Conservation (phyloP, 2,329 filamentous ascomycete genomes). For the Sporothrix dimorphospora region DNA sequence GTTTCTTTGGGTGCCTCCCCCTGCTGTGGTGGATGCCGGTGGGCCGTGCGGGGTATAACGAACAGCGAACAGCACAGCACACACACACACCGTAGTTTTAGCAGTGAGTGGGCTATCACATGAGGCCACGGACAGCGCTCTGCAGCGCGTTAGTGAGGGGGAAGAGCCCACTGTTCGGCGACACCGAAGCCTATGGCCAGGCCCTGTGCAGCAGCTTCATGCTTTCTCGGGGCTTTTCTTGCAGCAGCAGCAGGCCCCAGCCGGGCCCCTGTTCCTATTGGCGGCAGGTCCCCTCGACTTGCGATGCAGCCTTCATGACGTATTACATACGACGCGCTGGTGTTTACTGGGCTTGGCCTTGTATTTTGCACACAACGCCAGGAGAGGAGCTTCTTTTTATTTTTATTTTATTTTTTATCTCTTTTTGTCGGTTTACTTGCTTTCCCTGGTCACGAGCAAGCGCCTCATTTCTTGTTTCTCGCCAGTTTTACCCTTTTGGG, state of each 20-base stretch:
- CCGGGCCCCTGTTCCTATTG: too few relatives aligned
- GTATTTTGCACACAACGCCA: too few relatives aligned
- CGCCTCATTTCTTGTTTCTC: not conserved
- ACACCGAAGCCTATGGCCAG: constrained; percentile 3
- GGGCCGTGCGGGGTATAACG: not conserved
- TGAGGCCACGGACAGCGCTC: constrained; percentile 6
- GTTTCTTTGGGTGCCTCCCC: not conserved
- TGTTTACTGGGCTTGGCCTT: too few relatives aligned
- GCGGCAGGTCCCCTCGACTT: not conserved
- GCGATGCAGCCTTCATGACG: constrained; percentile 1
- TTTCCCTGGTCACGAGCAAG: not conserved
- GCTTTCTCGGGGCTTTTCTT: too few relatives aligned
- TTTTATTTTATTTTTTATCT: not conserved
- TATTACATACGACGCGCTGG: not conserved
- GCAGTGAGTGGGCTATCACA: not conserved
- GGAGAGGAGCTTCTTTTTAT: too few relatives aligned
- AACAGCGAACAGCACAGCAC: not conserved
- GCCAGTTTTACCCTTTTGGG: not conserved
- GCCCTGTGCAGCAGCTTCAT: too few relatives aligned
- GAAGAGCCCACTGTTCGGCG: not conserved
- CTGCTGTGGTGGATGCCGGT: not conserved
- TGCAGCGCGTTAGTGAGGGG: not conserved
- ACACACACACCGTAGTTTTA: not conserved
- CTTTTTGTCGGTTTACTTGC: not conserved
- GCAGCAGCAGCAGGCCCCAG: not conserved